A percentile compares a stretch with the other conserved stretches of the same genome.
Evolutionary conservation across 495 filamentous ascomycete species (phyloP).

Genomic region (Cercophora sp.): DNA sequence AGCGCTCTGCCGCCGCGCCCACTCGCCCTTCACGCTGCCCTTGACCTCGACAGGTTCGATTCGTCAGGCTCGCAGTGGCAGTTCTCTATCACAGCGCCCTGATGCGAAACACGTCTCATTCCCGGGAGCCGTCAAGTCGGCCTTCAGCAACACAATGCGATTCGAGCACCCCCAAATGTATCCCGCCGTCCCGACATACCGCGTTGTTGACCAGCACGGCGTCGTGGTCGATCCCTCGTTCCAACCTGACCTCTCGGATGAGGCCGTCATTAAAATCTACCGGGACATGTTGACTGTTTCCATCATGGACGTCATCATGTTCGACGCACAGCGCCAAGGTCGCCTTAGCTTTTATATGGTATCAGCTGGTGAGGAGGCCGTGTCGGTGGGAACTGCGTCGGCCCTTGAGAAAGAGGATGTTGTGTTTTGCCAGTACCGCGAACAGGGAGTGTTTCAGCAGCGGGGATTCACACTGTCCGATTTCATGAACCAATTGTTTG

Average conservation of each 20-base stretch:
- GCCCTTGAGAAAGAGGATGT: slow-evolving; percentile 80
- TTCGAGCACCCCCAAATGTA: slow-evolving; percentile 68
- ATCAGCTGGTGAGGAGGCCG: slow-evolving; percentile 92
- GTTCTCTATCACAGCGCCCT: slow-evolving; percentile 58
- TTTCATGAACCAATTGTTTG: slow-evolving; percentile 95
- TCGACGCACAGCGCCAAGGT: slow-evolving; percentile 76
- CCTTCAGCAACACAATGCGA: slow-evolving; percentile 73
- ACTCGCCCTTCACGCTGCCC: no score
- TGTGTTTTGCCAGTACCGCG: slow-evolving; percentile 91
- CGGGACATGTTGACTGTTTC: slow-evolving; percentile 66
- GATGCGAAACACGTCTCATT: slow-evolving; percentile 76
- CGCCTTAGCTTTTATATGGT: slow-evolving; percentile 97
- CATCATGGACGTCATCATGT: slow-evolving; percentile 94
- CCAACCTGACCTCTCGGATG: slow-evolving; percentile 60
- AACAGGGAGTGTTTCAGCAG: slow-evolving; percentile 85
- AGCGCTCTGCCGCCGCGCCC: no score
- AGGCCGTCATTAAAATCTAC: slow-evolving; percentile 64
- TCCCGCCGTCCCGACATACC: slow-evolving; percentile 79
- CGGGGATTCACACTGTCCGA: slow-evolving; percentile 80
- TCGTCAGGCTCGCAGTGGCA: slow-evolving; percentile 21
- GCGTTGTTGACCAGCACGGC: slow-evolving; percentile 80
- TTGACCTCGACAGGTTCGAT: no score
- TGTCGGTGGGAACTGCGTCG: slow-evolving; percentile 80
- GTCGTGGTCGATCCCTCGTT: slow-evolving; percentile 67
- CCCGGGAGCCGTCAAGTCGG: slow-evolving; percentile 90